Base-by-base conservation (phyloP, 1,284 basidiomycete species). In the Quambalaria eucalypti region DNA sequence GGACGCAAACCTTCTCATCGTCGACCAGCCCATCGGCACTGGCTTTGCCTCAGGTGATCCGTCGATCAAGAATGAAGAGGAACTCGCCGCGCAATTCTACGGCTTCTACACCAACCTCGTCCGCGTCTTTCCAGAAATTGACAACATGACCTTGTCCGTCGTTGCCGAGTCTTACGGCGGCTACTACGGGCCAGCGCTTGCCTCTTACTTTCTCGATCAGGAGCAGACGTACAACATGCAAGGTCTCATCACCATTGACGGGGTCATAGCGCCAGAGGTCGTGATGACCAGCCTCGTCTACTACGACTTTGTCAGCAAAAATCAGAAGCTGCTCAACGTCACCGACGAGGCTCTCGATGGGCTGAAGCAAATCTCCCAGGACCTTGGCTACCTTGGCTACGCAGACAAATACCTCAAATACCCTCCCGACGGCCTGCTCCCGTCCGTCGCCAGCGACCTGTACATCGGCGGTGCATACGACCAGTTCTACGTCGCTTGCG, bases 71-170 rank as follows among this genome's bases (percentile, higher is more conserved):
- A n/a, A 46, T 38, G 51, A 52, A 7, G 8, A 48, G 9, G 51
- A 52, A 12, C 23, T 52, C 6, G 51, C 51, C 10, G n/a, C 12
- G 5, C 14, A 30, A 8, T 42, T 52, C 29, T 19, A 19, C 48
- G 65, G 63, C 2, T 73, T 72, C 58, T 59, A 62, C 44, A 33
- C 51, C 42, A 64, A 66, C 52, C 62, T 65, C 52, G 21, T 21
- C 14, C 12, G 21, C 25, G 44, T 30, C 21, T 54, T 54, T 44
- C 52, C 52, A 8, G 52, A 54, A 29, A 12, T 54, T 25, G 23
- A 51, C 14, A 16, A 8, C 23, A 54, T 50, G 38, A 42, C 23
- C 28, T 29, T 54, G 10, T 54, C 16, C 28, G 28, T 54, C 29
- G 23, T 44, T 49, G 52, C 23, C 16, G 52, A 54, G 29, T 25